Conservation (phyloP, 371 early-diverging fungal species). For the Neoconidiobolus thromboides region DNA sequence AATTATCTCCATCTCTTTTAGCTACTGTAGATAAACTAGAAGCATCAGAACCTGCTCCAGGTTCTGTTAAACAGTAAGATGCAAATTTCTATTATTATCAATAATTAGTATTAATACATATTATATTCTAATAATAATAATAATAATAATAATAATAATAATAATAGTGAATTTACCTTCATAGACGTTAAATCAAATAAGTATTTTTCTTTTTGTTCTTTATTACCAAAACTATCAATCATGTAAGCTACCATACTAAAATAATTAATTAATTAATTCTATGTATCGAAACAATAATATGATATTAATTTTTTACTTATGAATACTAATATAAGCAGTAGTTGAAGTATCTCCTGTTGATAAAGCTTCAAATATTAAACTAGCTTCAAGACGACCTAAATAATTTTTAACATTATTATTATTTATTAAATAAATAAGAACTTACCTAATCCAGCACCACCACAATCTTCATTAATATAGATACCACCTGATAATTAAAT, state of each 20-base stretch:
- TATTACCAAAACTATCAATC: constrained; percentile 27
- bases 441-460: constrained; percentile 20
- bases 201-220: constrained; percentile 26
- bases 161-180: constrained; percentile 10
- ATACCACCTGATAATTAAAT: constrained; percentile 5
- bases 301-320: constrained; percentile 18
- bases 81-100: constrained; percentile 12
- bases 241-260: constrained; percentile 36
- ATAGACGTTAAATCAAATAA: constrained; percentile 21
- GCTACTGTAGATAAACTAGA: constrained; percentile 43
- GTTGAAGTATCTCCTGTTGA: constrained; percentile 30
- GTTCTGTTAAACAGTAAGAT: constrained; percentile 54
- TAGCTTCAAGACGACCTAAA: constrained; percentile 20
- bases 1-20: constrained; percentile 39
- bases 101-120: background rate
- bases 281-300: background rate
- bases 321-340: constrained; percentile 36
- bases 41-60: constrained; percentile 62
- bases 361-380: constrained; percentile 34
- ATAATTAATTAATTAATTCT: no score
- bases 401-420: background rate
- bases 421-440: background rate
- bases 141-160: no score
- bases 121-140: background rate
- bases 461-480: constrained; percentile 20